Evolutionary conservation across 805 yeast species (phyloP), one percentile per base, ranked within the genome.

Genomic region (Kluyveromyces lactis): DNA sequence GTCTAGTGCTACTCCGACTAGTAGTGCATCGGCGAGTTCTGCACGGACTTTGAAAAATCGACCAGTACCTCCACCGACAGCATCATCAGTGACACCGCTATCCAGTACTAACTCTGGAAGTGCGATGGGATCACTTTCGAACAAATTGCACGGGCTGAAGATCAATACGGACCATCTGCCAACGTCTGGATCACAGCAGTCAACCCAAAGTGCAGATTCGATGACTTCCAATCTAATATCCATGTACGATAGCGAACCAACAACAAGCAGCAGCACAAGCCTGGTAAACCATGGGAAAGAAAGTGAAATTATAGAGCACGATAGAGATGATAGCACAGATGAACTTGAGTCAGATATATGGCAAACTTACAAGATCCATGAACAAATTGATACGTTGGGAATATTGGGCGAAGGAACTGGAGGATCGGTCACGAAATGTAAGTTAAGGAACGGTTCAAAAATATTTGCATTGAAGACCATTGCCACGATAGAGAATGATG

Each of bases 371-470:
- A 45, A 46, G 30, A 69, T 74, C 39, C 59, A 67, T 21, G 74
- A 75, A 36, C 73, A 77, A 33, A 84, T 92, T 27, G 66, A 73
- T 6, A 86, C 85, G 40, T 47, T 89, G 28, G 79, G 78, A 16
- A 71, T 75, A 21, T 60, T 90, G 17, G 98, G 98, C 15, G 97
- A 92, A 64, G 98, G 98, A 13, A 81, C 86, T 26, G 95, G 96
- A 12, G 98, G 97, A 0, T 72, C 85, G 9, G 98, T 90, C 9
- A 72, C 81, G 16, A 80, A 86, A 56, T 90, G 97, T 60, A 66
- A 66, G 42, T 66, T 90, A 38, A 67, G 65, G 41, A 53, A 71
- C 31, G 81, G 83, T 7, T 56, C 67, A 18, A 74, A 75, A 24
- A 68, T 87, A 4, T 90, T 90, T 70, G 98, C 98, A 1, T 64